Evolutionary conservation across 2,329 filamentous ascomycete species (phyloP), one percentile per base, ranked within the genome.

Genomic region (Cercospora janseana): DNA sequence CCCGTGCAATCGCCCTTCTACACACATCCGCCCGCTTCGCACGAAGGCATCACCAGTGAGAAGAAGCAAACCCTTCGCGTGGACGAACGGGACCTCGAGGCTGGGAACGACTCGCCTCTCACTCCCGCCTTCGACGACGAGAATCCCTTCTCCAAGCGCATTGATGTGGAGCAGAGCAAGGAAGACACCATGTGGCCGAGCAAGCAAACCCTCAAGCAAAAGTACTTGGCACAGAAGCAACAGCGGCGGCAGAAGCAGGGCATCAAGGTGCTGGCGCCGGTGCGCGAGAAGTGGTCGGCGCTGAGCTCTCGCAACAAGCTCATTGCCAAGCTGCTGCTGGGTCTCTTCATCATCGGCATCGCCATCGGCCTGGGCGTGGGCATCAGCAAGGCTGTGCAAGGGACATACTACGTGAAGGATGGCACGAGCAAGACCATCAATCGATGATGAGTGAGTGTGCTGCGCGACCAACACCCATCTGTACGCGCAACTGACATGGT

Each of bases 161-260:
- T 67, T 47, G 67, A 64, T 20, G 66, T 75, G 54, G 72, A 74
- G 54, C 62, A 68, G 46, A 67, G 68, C 57, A 74, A 75, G 61
- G 75, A 77, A 53, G 76, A 73, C 69, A 72, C 69, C 56, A 76
- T 77, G 73, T 77, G 75, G 75, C 75, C 75, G 6, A 72, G 72
- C 32, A 70, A 70, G 57, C 69, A 74, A 62, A 73, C 73, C 24
- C 68, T 77, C 49, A 65, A 71, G 59, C 69, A 73, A 57, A 70
- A 69, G 61, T 66, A 68, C 49, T 56, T 61, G 42, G 63, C 61
- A 20, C 66, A 68, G 60, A 67, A 72, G 63, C 57, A 57, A 56
- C 54, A 59, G 54, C 57, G 61, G 51, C 51, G 55, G 5, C 51
- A 58, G n/a, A 51, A 68, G 37, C 62, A 61, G 40, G 69, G 69